A percentile compares a stretch with the other conserved stretches of the same genome.
Conservation (phyloP, 116 monocot species). For the Cymodocea nodosa region DNA sequence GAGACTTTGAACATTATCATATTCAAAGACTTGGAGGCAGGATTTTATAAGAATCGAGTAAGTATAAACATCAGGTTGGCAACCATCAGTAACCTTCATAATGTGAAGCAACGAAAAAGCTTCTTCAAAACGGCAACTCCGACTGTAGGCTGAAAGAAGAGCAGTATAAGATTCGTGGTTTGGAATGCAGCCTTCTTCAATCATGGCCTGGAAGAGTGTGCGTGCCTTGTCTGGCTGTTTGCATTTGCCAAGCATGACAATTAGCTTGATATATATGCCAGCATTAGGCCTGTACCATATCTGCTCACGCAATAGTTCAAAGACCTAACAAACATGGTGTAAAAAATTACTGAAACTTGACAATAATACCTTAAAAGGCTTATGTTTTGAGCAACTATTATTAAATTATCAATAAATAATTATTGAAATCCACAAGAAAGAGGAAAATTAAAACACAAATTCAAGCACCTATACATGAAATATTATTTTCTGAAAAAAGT, state of each 20-base stretch:
- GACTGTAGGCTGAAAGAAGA: constrained; percentile 83
- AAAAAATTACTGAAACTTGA: too few species aligned
- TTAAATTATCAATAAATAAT: too few species aligned
- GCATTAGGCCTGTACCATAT: constrained; percentile 82
- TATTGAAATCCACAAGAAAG: too few species aligned
- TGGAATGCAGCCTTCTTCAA: constrained; percentile 72
- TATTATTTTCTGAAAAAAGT: too few species aligned
- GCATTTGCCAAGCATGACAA: constrained; percentile 98
- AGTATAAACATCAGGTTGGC: constrained; percentile 85
- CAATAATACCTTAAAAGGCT: too few species aligned
- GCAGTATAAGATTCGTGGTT: constrained; percentile 92
- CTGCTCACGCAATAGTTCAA: constrained; percentile 87
- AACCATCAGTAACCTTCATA: constrained; percentile 76
- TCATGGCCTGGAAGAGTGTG: constrained; percentile 68
- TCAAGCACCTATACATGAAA: too few species aligned
- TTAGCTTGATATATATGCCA: constrained; percentile 88
- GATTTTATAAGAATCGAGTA: constrained; percentile 94
- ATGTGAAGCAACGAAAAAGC: constrained; percentile 64
- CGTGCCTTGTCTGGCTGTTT: constrained; percentile 85
- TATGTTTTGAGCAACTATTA: too few species aligned
- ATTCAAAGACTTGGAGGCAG: constrained; percentile 53
- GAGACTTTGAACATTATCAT: constrained; percentile 60
- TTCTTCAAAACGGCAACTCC: constrained; percentile 67
- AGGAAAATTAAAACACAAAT: too few species aligned
- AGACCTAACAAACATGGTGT: constrained; percentile 36